These are phyloP conservation scores for Biscutella auriculata DNA, from an alignment of 441 rosid species.

Conservation along the genomic window DNA sequence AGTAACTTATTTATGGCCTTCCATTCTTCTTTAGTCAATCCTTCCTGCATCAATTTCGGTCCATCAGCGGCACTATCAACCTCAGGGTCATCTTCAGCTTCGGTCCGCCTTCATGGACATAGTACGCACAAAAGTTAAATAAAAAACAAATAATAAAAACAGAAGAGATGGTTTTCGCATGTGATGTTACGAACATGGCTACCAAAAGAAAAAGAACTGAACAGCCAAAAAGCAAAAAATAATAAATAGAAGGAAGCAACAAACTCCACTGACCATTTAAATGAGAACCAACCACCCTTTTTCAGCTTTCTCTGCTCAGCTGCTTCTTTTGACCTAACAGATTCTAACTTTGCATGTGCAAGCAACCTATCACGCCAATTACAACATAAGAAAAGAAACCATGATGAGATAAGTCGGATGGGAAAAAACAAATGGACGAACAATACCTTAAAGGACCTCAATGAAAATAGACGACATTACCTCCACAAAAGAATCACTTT, in stretches of 20 bases:
- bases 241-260: conserved; percentile 7
- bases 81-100: conserved; percentile 42
- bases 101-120: conserved; percentile 40
- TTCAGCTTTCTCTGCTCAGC: conserved; percentile 72
- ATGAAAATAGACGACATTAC: conserved; percentile 27
- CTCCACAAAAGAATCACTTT: conserved; percentile 97
- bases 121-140: conserved; percentile 7
- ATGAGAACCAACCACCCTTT: conserved; percentile 81
- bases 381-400: conserved; percentile 20
- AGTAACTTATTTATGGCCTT: conserved; percentile 79
- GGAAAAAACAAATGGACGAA: not conserved
- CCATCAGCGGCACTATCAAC: conserved; percentile 37
- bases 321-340: conserved; percentile 79
- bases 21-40: conserved; percentile 94
- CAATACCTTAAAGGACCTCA: conserved; percentile 7
- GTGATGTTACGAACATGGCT: not conserved
- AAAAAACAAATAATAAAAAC: not conserved
- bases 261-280: conserved; percentile 53
- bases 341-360: conserved; percentile 98
- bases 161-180: not conserved
- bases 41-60: conserved; percentile 45
- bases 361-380: conserved; percentile 59
- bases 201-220: not conserved
- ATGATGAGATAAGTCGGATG: not conserved
- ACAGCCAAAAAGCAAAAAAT: conserved; percentile 6